A percentile compares a stretch with the other conserved stretches of the same genome.
Conservation (phyloP, 2,329 filamentous ascomycete species). For the Penicillium rolfsii region DNA sequence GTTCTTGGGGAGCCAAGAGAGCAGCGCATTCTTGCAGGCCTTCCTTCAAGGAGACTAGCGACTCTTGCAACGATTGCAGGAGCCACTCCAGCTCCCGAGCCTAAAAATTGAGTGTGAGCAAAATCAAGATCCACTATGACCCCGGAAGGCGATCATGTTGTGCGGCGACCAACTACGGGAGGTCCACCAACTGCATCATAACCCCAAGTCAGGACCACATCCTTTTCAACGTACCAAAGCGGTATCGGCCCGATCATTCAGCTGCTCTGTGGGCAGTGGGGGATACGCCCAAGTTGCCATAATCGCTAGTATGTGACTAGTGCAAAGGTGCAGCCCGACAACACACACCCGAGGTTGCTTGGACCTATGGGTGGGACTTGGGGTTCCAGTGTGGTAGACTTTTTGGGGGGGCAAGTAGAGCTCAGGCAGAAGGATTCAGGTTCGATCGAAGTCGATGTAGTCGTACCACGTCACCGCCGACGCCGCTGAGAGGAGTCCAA, state of each 20-base stretch:
- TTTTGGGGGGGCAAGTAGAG: slow-evolving; percentile 3
- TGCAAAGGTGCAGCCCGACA: slow-evolving; percentile 1
- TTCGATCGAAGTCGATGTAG: background rate
- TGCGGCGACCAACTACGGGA: slow-evolving; percentile 17
- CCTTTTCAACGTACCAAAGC: slow-evolving; percentile 50
- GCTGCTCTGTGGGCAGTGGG: slow-evolving; percentile 55
- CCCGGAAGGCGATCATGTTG: slow-evolving; percentile 12
- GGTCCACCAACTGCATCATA: slow-evolving; percentile 17
- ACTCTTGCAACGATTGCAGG: slow-evolving; percentile 62
- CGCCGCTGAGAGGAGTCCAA: slow-evolving; percentile 3
- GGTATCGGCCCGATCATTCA: slow-evolving; percentile 57
- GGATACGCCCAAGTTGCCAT: slow-evolving; percentile 68
- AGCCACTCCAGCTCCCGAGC: slow-evolving; percentile 67
- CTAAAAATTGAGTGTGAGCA: slow-evolving; percentile 37
- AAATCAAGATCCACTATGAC: slow-evolving; percentile 21
- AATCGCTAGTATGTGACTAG: slow-evolving; percentile 2
- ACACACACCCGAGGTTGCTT: background rate
- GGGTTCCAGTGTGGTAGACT: background rate
- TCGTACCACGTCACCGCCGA: slow-evolving; percentile 31
- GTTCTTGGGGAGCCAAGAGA: slow-evolving; percentile 80
- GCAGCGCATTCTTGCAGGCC: slow-evolving; percentile 88
- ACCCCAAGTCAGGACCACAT: slow-evolving; percentile 10
- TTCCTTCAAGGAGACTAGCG: slow-evolving; percentile 63
- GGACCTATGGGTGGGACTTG: background rate
- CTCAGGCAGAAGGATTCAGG: slow-evolving; percentile 26